Conservation (phyloP, 768 basidiomycete genomes). For the Suillus ampliporus region DNA sequence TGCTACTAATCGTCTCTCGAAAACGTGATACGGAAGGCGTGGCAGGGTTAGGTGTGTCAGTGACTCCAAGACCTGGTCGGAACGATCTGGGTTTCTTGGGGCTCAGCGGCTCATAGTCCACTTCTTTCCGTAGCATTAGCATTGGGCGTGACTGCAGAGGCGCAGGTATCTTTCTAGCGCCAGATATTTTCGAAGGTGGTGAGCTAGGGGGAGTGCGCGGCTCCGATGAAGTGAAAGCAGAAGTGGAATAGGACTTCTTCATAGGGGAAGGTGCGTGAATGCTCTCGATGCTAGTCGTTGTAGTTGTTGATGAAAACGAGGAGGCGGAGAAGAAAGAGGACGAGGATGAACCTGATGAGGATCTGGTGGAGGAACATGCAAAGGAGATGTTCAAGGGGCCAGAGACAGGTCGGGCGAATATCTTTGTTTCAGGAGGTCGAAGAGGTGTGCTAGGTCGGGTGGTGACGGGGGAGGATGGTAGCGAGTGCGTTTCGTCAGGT, state of each 20-base stretch:
- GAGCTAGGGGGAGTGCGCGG: conserved; percentile 29
- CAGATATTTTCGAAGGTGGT: conserved; percentile 34
- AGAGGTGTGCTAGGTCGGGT: conserved; percentile 31
- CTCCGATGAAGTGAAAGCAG: conserved; percentile 21
- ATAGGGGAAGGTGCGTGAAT: conserved; percentile 46
- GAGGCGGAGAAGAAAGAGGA: conserved; percentile 46
- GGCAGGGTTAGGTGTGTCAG: conserved; percentile 20
- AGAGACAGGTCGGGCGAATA: conserved; percentile 30
- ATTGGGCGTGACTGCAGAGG: conserved; percentile 53
- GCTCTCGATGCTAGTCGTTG: conserved; percentile 31
- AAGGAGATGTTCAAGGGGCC: conserved; percentile 25
- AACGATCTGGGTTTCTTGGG: conserved; percentile 58
- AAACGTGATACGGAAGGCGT: conserved; percentile 15
- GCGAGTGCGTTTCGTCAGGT: conserved; percentile 32
- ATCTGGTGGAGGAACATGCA: conserved; percentile 28
- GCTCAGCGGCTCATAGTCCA: conserved; percentile 76
- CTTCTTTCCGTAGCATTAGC: conserved; percentile 70
- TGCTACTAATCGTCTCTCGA: conserved; percentile 12
- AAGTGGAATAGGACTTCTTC: conserved; percentile 41
- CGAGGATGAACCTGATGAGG: conserved; percentile 25
- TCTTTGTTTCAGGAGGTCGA: conserved; percentile 25
- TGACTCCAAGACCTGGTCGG: conserved; percentile 35
- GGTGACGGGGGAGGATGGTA: conserved; percentile 37
- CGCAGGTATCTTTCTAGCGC: conserved; percentile 23
- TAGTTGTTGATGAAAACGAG: conserved; percentile 44